These are phyloP conservation scores for Starmerella floris DNA, from an alignment of 805 yeast species.

Conservation along the genomic window DNA sequence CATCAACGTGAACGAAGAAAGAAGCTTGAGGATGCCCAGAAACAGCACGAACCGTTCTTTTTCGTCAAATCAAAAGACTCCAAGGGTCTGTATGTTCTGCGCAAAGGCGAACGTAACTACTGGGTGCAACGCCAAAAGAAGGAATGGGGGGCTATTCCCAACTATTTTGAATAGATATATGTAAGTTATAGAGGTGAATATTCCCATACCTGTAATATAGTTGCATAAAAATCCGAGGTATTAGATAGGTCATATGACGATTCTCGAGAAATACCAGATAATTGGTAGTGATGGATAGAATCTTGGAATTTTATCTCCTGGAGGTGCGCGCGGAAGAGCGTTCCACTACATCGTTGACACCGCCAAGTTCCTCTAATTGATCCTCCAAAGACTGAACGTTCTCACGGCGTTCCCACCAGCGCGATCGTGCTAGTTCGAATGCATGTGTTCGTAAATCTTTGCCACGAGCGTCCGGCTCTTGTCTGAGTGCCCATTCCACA, in stretches of 20 bases:
- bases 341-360: slow-evolving; percentile 78
- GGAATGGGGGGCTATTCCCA: slow-evolving; percentile 14
- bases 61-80: slow-evolving; percentile 38
- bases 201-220: no score
- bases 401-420: slow-evolving; percentile 99
- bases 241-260: no score
- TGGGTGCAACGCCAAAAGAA: slow-evolving; percentile 58
- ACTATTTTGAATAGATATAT: slow-evolving; percentile 10
- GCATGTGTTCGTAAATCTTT: slow-evolving; percentile 79
- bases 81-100: slow-evolving; percentile 22
- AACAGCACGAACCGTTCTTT: slow-evolving; percentile 44
- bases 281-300: no score
- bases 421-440: slow-evolving; percentile 78
- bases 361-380: slow-evolving; percentile 75
- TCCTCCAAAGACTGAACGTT: slow-evolving; percentile 81
- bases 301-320: not conserved
- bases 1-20: slow-evolving; percentile 67
- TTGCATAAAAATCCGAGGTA: no score
- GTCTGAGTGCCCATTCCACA: slow-evolving; percentile 85
- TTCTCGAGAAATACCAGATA: no score
- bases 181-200: not conserved
- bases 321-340: slow-evolving; percentile 23
- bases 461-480: slow-evolving; percentile 73
- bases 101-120: slow-evolving; percentile 46
- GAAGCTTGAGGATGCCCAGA: slow-evolving; percentile 35